phyloP scores from a whole-genome alignment of 75 land plant genomes.

The Selaginella tamariscina region DNA sequence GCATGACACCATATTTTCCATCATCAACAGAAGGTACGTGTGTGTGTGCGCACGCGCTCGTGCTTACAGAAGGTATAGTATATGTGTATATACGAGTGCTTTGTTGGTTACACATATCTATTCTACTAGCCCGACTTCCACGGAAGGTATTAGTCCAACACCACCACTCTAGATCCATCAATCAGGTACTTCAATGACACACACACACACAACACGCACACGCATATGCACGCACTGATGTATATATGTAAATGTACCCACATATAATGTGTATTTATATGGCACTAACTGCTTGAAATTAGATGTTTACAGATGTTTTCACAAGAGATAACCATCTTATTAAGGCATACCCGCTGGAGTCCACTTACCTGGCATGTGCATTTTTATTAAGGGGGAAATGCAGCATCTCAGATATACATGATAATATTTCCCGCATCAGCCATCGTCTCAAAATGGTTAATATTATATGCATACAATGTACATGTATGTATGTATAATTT shows the following conservation, averaged over 20 bases:
- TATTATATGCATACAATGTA: neutral
- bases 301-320: conserved; percentile 26
- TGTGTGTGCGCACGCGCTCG: conserved; percentile 1
- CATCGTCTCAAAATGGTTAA: conserved; percentile 31
- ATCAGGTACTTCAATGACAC: too few relatives aligned
- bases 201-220: too few relatives aligned
- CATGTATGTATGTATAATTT: neutral
- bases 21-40: conserved; percentile 10
- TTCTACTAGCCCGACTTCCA: too few relatives aligned
- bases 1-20: conserved; percentile 21
- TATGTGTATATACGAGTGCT: neutral
- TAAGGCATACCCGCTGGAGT: conserved; percentile 21
- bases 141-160: too few relatives aligned
- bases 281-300: neutral
- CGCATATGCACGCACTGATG: too few relatives aligned
- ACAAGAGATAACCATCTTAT: conserved; percentile 28
- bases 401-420: conserved; percentile 23
- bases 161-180: too few relatives aligned
- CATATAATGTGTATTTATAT: neutral
- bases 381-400: conserved; percentile 24
- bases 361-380: conserved; percentile 31
- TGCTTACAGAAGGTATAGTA: neutral
- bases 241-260: neutral
- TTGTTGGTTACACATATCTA: neutral
- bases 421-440: conserved; percentile 20